Percentiles rank a stretch among this genome's conserved stretches.
Evolutionary conservation across 306 rosid genomes (phyloP).

Genomic region (Senna tora): DNA sequence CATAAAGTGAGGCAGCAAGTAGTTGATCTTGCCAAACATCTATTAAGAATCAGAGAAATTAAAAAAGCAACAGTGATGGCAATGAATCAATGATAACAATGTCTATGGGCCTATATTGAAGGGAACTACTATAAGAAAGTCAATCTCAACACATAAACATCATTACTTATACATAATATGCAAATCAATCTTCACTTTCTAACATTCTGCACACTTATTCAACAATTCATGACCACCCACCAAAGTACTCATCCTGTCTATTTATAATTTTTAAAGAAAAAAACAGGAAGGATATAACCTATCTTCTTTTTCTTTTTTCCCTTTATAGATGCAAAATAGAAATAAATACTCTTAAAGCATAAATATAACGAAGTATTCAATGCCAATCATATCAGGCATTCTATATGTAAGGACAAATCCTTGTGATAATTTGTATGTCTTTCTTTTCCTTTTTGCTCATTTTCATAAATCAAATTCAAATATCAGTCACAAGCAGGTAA

Average conservation of each 20-base stretch:
- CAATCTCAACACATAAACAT: conserved; percentile 1
- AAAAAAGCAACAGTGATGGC: background rate
- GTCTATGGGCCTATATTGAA: background rate
- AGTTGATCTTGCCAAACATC: background rate
- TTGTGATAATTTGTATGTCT: conserved; percentile 15
- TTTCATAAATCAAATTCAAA: conserved; percentile 28
- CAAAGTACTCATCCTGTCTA: background rate
- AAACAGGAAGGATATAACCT: conserved; percentile 8
- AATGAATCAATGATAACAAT: background rate
- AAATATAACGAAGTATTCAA: conserved; percentile 26
- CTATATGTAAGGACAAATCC: background rate
- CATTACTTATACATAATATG: background rate
- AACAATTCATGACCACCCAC: background rate
- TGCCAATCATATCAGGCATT: background rate
- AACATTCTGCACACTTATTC: background rate
- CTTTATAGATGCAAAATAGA: background rate
- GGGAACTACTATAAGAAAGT: background rate
- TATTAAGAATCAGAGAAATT: background rate
- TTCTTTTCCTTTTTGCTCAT: conserved; percentile 10
- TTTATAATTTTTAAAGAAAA: background rate
- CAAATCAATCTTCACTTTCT: background rate
- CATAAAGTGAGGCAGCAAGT: background rate
- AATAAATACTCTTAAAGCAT: conserved; percentile 22
- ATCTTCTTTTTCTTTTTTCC: background rate
- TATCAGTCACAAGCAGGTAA: background rate